Base-by-base conservation (phyloP, 1,139 yeast genomes). In the Scheffersomyces quercinus region DNA sequence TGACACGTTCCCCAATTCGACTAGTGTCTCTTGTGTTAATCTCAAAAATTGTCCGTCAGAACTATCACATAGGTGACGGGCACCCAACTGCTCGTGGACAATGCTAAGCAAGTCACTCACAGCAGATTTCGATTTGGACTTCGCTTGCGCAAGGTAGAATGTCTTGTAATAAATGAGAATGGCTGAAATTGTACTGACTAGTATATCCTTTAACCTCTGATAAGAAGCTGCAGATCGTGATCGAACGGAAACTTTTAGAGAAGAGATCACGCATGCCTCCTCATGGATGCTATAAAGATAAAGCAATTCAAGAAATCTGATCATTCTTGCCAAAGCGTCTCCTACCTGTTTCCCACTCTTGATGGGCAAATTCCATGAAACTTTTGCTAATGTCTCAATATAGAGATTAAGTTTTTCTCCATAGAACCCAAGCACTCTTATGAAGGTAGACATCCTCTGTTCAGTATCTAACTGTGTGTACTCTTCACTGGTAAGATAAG, bases 41-140 rank as follows among this genome's bases (percentile, higher is more conserved):
- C 73, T 73, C 37, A 93, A 67, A 49, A 90, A 83, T 4, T 72
- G 60, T 0, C 96, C 95, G 34, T 75, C 62, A 0, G 84, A 76
- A 6, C 81, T 65, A 43, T 82, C 85, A 66, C 99, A 93, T 45
- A 85, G 77, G 7, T 79, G 76, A 36, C 89, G 68, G 2, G 68
- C 59, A 0, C 97, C 97, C 7, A 90, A 63, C 40, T 88, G 85
- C 10, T 81, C 82, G 59, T 93, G 99, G 2, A 89, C 62, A 9
- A 76, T 61, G 37, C 81, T 73, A 20, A 86, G 60, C 26, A 85
- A 62, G 35, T 80, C 79, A 43, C 74, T 63, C 36, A 74, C 53
- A 14, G 37, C 16, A 9, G 46, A 41, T 7, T 12, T 28, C 5
- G 31, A 6, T 28, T 35, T 26, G 24, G 24, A 20, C n/a, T n/a